A percentile compares a stretch with the other conserved stretches of the same genome.
Conservation (phyloP, 2,329 filamentous ascomycete genomes). For the Fusarium camptoceras region DNA sequence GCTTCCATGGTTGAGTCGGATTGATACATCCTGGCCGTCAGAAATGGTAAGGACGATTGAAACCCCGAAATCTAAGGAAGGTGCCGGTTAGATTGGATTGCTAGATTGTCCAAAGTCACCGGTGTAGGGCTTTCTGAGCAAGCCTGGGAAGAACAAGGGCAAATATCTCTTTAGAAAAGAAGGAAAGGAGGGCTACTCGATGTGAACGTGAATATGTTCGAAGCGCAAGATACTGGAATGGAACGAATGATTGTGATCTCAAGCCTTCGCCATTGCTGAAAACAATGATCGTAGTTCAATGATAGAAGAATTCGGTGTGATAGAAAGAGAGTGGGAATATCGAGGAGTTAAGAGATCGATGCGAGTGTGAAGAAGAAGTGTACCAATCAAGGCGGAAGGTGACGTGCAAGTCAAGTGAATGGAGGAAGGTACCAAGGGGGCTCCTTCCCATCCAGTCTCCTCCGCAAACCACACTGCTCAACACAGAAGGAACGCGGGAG, state of each 20-base stretch:
- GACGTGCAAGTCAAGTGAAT: not conserved
- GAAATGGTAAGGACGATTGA: conserved; percentile 30
- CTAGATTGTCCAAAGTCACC: conserved; percentile 25
- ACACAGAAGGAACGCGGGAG: not conserved
- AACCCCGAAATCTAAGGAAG: conserved; percentile 45
- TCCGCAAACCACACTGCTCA: not conserved
- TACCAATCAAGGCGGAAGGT: conserved; percentile 1
- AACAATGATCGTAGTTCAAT: conserved; percentile 7
- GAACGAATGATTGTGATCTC: conserved; percentile 32
- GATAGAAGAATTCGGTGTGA: conserved; percentile 7
- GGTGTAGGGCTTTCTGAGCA: conserved; percentile 10
- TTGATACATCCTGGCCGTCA: conserved; percentile 35
- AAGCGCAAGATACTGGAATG: conserved; percentile 16
- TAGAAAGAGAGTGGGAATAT: conserved; percentile 12
- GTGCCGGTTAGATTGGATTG: conserved; percentile 47
- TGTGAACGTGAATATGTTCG: conserved; percentile 9
- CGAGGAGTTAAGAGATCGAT: not conserved
- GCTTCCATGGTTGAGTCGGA: conserved; percentile 49
- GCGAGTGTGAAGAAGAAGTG: conserved; percentile 3
- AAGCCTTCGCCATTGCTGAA: conserved; percentile 24
- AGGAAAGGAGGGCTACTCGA: conserved; percentile 3
- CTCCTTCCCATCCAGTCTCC: conserved; percentile 20
- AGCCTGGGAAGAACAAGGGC: conserved; percentile 3
- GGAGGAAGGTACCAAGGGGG: conserved; percentile 5
- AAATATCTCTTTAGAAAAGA: conserved; percentile 19